These are phyloP conservation scores for Populus ilicifolia DNA, from an alignment of 345 rosid genomes.

Conservation along the genomic window DNA sequence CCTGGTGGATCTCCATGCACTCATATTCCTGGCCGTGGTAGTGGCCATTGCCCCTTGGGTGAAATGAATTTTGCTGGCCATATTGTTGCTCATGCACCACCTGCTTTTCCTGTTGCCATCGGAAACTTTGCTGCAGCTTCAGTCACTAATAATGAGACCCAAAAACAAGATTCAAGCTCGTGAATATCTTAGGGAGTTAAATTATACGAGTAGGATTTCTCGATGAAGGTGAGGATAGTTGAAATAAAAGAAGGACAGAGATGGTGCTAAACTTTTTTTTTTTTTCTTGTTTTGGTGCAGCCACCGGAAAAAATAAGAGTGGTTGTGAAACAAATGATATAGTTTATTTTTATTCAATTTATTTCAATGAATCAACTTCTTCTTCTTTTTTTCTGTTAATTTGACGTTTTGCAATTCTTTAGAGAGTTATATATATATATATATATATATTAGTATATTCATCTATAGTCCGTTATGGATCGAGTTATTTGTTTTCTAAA, in stretches of 20 bases:
- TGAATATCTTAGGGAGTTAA: neutral
- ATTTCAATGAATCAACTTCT: neutral
- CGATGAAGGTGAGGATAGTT: neutral
- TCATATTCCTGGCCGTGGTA: slow-evolving; percentile 20
- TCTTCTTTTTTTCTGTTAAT: neutral
- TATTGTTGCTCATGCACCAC: neutral
- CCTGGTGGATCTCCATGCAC: slow-evolving; percentile 33
- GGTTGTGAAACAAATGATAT: neutral
- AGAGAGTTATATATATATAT: neutral
- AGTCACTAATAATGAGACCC: slow-evolving; percentile 1
- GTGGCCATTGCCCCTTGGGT: slow-evolving; percentile 30
- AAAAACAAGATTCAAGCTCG: slow-evolving; percentile 9
- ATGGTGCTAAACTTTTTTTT: neutral
- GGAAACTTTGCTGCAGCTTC: slow-evolving; percentile 1
- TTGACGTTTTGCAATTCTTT: neutral
- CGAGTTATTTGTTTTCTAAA: too few relatives aligned
- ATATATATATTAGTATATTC: too few relatives aligned
- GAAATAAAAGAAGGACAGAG: neutral
- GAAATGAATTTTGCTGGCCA: slow-evolving; percentile 25
- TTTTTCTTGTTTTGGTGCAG: neutral
- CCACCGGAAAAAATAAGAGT: neutral
- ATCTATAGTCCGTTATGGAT: rapidly evolving
- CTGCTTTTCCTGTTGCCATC: slow-evolving; percentile 14
- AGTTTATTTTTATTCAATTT: neutral
- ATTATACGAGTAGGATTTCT: neutral